A percentile compares a stretch with the other conserved stretches of the same genome.
phyloP scores from a whole-genome alignment of 352 stramenopile genomes.

The Aphanomyces cochlioides region DNA sequence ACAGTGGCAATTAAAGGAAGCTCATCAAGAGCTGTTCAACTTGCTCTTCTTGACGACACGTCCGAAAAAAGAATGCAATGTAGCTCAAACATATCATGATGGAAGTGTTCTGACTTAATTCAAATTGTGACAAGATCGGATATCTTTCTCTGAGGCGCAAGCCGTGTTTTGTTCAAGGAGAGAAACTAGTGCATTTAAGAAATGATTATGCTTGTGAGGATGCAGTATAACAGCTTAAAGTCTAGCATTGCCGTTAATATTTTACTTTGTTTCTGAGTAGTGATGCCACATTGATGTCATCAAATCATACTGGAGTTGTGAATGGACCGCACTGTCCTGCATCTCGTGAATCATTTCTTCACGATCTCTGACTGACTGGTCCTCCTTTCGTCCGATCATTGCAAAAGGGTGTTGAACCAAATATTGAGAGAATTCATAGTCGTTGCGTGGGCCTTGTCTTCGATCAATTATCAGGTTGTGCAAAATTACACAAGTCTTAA shows the following conservation, averaged over 20 bases:
- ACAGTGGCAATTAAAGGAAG: too few species aligned
- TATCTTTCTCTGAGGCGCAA: too few species aligned
- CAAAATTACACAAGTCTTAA: conserved; percentile 25
- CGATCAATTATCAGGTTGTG: conserved; percentile 30
- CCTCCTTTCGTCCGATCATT: not conserved
- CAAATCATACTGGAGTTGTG: not conserved
- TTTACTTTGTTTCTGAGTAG: not conserved
- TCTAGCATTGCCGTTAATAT: not conserved
- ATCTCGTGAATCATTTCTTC: not conserved
- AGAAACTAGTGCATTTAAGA: too few species aligned
- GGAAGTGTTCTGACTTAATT: too few species aligned
- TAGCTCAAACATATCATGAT: too few species aligned
- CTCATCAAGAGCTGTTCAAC: too few species aligned
- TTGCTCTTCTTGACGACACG: too few species aligned
- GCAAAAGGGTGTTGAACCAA: not conserved
- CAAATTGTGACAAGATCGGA: too few species aligned
- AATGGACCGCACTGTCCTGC: not conserved
- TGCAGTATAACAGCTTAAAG: not conserved
- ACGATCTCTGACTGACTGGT: not conserved
- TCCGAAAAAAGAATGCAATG: too few species aligned
- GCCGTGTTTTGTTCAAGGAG: too few species aligned
- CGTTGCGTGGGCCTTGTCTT: not conserved
- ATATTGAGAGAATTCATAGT: not conserved
- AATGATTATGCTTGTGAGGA: not conserved
- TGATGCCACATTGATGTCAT: not conserved